Evolutionary conservation across 208 protist genomes (phyloP), one percentile per base, ranked within the genome.

Genomic region (Trypanosoma vivax): DNA sequence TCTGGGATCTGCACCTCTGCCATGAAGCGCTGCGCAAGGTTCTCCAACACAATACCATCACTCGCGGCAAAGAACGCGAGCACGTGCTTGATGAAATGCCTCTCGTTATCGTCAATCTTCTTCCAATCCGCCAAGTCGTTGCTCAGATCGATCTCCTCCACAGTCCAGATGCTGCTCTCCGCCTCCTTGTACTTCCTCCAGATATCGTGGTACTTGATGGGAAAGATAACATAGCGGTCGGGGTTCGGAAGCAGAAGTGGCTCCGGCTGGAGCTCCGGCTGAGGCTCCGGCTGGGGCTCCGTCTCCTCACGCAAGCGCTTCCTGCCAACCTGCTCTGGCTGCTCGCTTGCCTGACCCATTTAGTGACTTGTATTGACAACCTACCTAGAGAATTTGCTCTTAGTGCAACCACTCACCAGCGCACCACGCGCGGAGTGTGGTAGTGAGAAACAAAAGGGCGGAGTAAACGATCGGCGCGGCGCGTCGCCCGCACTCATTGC

Each of bases 121-220:
- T 73, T 70, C 97, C 97, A 99, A 74, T 99, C 92, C 11, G 59
- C 61, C 64, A 93, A 64, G 83, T 99, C 97, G 27, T 61, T 63
- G 31, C 76, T 66, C 3, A 99, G 82, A 79, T 99, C 98, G 40
- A 99, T 95, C 72, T 99, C 98, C 77, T 99, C 97, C 41, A 97
- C 83, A 31, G 97, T 99, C 97, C 97, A 99, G 76, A 98, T 98
- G 45, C 79, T 95, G 56, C 85, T 85, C 77, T 97, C 90, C 59
- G 97, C 94, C 77, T 98, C 97, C 88, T 99, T 99, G 85, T 99
- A 99, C 89, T 99, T 98, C 62, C 96, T 65, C 98, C 97, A 99
- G 28, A 99, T 94, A 35, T 97, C 90, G 28, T 71, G 72, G 72
- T 99, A 91, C 71, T 98, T 74, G 66, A 99, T 98, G 31, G 97